phyloP scores from a whole-genome alignment of 306 rosid genomes.

The Leucaena leucocephala region DNA sequence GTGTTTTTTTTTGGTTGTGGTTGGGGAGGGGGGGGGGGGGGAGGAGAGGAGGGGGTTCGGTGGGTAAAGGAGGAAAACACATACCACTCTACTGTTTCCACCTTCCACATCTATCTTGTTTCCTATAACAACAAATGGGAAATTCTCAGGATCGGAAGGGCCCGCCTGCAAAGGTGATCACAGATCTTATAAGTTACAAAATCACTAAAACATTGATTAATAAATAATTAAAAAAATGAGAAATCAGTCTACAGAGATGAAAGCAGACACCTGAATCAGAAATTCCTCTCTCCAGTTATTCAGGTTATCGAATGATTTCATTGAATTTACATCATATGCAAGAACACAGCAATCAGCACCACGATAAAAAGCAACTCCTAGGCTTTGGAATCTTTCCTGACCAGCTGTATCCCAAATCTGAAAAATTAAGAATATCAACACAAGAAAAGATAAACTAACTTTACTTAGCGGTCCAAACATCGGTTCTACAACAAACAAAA shows the following conservation, averaged over 20 bases:
- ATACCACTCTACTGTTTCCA: conserved; percentile 97
- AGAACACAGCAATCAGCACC: conserved; percentile 99
- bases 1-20: too few relatives aligned
- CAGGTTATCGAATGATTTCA: conserved; percentile 97
- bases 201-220: conserved; percentile 7
- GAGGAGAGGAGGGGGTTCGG: not conserved
- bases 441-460: not conserved
- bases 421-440: conserved; percentile 21
- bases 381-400: conserved; percentile 97
- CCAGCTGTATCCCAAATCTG: conserved; percentile 99
- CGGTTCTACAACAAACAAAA: conserved; percentile 7
- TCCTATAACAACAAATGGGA: conserved; percentile 96
- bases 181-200: conserved; percentile 32
- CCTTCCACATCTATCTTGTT: conserved; percentile 95
- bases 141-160: conserved; percentile 98
- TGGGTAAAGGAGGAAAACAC: conserved; percentile 28
- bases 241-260: conserved; percentile 26
- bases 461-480: not conserved
- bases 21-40: not conserved
- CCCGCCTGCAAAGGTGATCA: conserved; percentile 73
- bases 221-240: not conserved
- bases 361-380: conserved; percentile 98
- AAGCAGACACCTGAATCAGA: conserved; percentile 72
- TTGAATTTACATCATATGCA: conserved; percentile 94
- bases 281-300: conserved; percentile 99